Evolutionary conservation across 495 filamentous ascomycete species (phyloP).

Genomic region (Penicillium verhagenii): DNA sequence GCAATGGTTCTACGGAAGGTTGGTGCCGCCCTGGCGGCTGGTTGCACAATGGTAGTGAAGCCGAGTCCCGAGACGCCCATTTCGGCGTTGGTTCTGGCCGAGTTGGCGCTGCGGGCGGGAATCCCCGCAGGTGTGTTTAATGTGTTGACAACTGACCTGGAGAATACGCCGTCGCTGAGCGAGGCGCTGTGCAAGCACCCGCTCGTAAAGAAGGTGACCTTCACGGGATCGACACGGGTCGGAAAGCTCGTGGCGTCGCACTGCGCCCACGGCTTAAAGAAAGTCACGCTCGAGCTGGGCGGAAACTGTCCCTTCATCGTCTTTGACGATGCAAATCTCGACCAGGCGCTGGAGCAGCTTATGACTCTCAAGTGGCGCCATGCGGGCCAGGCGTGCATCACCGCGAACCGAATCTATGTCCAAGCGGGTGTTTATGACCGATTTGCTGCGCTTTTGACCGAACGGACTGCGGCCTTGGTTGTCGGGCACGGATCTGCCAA

Average conservation of each 20-base stretch:
- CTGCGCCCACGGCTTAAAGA: conserved; percentile 64
- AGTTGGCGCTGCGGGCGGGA: conserved; percentile 53
- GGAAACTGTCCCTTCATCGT: conserved; percentile 75
- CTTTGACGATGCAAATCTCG: conserved; percentile 70
- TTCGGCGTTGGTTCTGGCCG: conserved; percentile 51
- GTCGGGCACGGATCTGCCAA: conserved; percentile 62
- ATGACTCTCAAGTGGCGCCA: conserved; percentile 66
- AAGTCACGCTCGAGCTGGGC: conserved; percentile 69
- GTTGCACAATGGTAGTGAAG: conserved; percentile 63
- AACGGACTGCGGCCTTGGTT: conserved; percentile 53
- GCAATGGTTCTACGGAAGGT: conserved; percentile 71
- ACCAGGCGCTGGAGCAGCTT: conserved; percentile 58
- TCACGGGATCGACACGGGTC: conserved; percentile 68
- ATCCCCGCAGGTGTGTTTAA: conserved; percentile 58
- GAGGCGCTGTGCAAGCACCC: conserved; percentile 64
- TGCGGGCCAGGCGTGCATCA: conserved; percentile 72
- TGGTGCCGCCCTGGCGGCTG: conserved; percentile 66
- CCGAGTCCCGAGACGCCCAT: conserved; percentile 64
- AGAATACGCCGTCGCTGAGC: conserved; percentile 63
- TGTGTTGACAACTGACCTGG: conserved; percentile 54
- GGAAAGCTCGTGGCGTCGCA: conserved; percentile 61
- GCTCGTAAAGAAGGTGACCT: conserved; percentile 68
- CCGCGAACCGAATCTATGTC: conserved; percentile 70
- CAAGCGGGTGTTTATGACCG: conserved; percentile 56
- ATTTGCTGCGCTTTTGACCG: conserved; percentile 54